These are phyloP conservation scores for Eustoma russellianum DNA, from an alignment of 257 asterid genomes.

Conservation along the genomic window DNA sequence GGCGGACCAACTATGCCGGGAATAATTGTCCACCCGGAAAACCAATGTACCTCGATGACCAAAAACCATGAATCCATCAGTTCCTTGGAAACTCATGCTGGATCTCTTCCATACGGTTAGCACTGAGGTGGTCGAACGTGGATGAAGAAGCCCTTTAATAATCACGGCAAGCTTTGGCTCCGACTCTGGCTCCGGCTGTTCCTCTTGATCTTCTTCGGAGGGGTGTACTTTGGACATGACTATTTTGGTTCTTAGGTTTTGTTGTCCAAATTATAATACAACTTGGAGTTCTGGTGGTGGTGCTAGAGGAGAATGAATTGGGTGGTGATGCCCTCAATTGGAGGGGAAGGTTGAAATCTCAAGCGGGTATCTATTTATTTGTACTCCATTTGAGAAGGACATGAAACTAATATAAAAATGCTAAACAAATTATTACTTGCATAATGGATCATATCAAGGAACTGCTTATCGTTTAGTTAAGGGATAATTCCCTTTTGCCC, in stretches of 20 bases:
- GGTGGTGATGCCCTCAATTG: too few relatives aligned
- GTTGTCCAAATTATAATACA: too few relatives aligned
- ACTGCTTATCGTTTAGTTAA: too few relatives aligned
- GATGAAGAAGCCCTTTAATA: neutral
- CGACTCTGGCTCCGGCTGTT: neutral
- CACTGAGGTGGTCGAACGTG: neutral
- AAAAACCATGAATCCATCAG: constrained; percentile 36
- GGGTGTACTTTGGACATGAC: constrained; percentile 13
- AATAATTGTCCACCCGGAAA: constrained; percentile 32
- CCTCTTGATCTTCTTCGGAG: neutral
- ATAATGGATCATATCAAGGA: too few relatives aligned
- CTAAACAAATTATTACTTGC: too few relatives aligned
- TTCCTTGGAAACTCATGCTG: constrained; percentile 34
- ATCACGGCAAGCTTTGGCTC: neutral
- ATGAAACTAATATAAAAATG: too few relatives aligned
- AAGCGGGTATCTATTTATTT: too few relatives aligned
- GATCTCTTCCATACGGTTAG: constrained; percentile 39
- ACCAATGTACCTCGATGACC: constrained; percentile 20
- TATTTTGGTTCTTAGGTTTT: neutral
- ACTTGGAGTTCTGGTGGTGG: too few relatives aligned
- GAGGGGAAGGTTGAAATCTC: too few relatives aligned
- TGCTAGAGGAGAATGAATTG: too few relatives aligned
- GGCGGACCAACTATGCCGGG: constrained; percentile 16
- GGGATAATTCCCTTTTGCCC: too few relatives aligned
- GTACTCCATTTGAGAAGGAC: too few relatives aligned